A percentile compares a stretch with the other conserved stretches of the same genome.
phyloP scores from a whole-genome alignment of 768 basidiomycete genomes.

The Kwoniella newhampshirensis region DNA sequence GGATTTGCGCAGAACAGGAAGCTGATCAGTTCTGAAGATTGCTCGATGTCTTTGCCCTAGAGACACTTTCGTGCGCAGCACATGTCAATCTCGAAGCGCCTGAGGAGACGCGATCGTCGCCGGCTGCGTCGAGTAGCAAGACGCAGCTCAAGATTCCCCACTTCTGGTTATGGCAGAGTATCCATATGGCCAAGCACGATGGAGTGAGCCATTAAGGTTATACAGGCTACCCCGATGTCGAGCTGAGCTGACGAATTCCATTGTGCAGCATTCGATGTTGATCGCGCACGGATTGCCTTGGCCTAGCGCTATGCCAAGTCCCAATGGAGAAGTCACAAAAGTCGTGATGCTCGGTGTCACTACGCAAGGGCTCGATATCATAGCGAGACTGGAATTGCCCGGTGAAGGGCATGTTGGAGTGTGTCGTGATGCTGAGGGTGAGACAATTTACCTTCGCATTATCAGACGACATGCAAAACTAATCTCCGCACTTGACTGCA shows the following conservation, averaged over 20 bases:
- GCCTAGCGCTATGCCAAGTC: constrained; percentile 40
- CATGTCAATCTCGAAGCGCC: constrained; percentile 21
- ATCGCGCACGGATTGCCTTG: constrained; percentile 37
- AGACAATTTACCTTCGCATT: neutral
- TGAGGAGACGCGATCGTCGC: constrained; percentile 5
- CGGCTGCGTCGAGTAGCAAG: constrained; percentile 14
- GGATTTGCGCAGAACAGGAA: neutral
- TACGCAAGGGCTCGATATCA: constrained; percentile 6
- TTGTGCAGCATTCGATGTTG: constrained; percentile 23
- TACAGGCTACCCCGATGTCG: neutral
- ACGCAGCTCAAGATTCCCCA: constrained; percentile 14
- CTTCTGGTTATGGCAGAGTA: constrained; percentile 37
- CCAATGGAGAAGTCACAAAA: constrained; percentile 42
- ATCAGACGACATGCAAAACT: neutral
- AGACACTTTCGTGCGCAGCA: constrained; percentile 8
- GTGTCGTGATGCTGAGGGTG: constrained; percentile 1
- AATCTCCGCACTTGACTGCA: constrained; percentile 1
- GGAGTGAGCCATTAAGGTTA: constrained; percentile 20
- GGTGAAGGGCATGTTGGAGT: constrained; percentile 37
- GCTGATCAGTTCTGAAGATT: constrained; percentile 13
- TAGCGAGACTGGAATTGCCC: constrained; percentile 35
- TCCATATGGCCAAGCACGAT: constrained; percentile 20
- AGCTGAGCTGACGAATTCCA: constrained; percentile 3
- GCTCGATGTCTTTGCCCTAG: constrained; percentile 33
- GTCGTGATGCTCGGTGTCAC: constrained; percentile 25